Evolutionary conservation across 2,329 filamentous ascomycete genomes (phyloP).

Genomic region (Dryadomyces quercivorus): DNA sequence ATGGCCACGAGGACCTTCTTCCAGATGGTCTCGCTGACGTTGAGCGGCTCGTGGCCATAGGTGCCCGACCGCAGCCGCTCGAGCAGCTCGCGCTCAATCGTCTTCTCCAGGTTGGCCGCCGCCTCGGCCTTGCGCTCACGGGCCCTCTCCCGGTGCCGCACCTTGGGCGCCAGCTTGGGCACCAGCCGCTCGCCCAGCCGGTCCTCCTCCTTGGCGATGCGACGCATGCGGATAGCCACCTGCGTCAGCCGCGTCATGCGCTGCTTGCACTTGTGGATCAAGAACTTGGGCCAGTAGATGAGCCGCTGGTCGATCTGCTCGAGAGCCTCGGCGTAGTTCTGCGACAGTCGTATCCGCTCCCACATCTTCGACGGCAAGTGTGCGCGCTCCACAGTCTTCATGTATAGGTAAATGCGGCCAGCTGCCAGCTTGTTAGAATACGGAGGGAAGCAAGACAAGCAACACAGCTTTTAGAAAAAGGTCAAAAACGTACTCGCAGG

Average conservation of each 20-base stretch:
- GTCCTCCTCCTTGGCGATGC: slow-evolving; percentile 79
- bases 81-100: slow-evolving; percentile 90
- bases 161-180: slow-evolving; percentile 82
- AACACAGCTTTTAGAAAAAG: not conserved
- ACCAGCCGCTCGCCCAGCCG: slow-evolving; percentile 80
- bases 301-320: slow-evolving; percentile 75
- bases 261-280: slow-evolving; percentile 82
- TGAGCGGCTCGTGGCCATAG: slow-evolving; percentile 88
- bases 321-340: slow-evolving; percentile 83
- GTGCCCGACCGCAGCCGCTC: slow-evolving; percentile 83
- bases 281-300: slow-evolving; percentile 90
- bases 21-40: slow-evolving; percentile 92
- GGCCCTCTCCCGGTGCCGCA: slow-evolving; percentile 62
- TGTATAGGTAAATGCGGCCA: slow-evolving; percentile 77
- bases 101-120: slow-evolving; percentile 86
- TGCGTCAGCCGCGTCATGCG: slow-evolving; percentile 84
- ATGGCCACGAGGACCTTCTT: slow-evolving; percentile 89
- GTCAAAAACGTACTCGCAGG: slow-evolving; percentile 28
- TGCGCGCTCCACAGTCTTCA: slow-evolving; percentile 84
- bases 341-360: slow-evolving; percentile 82
- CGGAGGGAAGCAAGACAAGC: not conserved
- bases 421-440: not conserved
- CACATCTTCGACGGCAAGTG: slow-evolving; percentile 86
- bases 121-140: slow-evolving; percentile 59
- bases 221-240: slow-evolving; percentile 70